A percentile compares a stretch with the other conserved stretches of the same genome.
Evolutionary conservation across 1,284 basidiomycete species (phyloP).

Genomic region (Trichosporon sp.): DNA sequence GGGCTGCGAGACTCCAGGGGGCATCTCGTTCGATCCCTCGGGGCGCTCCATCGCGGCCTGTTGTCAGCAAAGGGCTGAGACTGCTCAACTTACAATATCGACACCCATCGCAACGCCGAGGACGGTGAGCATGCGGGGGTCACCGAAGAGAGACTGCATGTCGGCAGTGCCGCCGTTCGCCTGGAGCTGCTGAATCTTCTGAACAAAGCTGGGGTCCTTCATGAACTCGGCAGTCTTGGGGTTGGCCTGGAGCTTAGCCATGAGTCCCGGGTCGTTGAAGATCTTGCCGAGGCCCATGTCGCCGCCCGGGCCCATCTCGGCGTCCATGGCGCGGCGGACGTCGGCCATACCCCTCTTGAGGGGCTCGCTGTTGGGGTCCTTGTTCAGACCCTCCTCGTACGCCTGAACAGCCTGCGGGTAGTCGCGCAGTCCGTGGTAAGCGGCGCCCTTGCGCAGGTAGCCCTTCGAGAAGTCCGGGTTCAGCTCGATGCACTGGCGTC

Average conservation of each 20-base stretch:
- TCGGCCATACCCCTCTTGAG: slow-evolving; percentile 83
- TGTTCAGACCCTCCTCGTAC: slow-evolving; percentile 66
- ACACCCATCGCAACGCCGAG: slow-evolving; percentile 91
- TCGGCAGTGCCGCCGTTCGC: slow-evolving; percentile 41
- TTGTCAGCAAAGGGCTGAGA: neutral
- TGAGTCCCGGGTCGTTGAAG: slow-evolving; percentile 78
- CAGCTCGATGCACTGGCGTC: slow-evolving; percentile 58
- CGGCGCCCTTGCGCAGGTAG: slow-evolving; percentile 87
- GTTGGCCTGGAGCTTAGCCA: slow-evolving; percentile 77
- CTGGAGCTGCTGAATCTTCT: slow-evolving; percentile 55
- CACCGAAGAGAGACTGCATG: slow-evolving; percentile 57
- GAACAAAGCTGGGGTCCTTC: slow-evolving; percentile 72
- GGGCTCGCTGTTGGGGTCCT: slow-evolving; percentile 70
- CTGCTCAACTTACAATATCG: slow-evolving; percentile 58
- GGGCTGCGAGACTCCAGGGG: slow-evolving; percentile 55
- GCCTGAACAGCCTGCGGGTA: slow-evolving; percentile 74
- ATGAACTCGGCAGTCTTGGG: slow-evolving; percentile 80
- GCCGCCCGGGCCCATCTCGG: slow-evolving; percentile 41
- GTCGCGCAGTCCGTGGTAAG: slow-evolving; percentile 75
- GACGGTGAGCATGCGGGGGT: slow-evolving; percentile 86
- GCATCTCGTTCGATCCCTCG: slow-evolving; percentile 76
- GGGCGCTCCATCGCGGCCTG: slow-evolving; percentile 73
- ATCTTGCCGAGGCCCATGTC: slow-evolving; percentile 64
- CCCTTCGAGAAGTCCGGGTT: slow-evolving; percentile 87
- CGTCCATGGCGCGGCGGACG: slow-evolving; percentile 63